Conservation (phyloP, 2,329 filamentous ascomycete species). For the Magnaporthiopsis incrustans region DNA sequence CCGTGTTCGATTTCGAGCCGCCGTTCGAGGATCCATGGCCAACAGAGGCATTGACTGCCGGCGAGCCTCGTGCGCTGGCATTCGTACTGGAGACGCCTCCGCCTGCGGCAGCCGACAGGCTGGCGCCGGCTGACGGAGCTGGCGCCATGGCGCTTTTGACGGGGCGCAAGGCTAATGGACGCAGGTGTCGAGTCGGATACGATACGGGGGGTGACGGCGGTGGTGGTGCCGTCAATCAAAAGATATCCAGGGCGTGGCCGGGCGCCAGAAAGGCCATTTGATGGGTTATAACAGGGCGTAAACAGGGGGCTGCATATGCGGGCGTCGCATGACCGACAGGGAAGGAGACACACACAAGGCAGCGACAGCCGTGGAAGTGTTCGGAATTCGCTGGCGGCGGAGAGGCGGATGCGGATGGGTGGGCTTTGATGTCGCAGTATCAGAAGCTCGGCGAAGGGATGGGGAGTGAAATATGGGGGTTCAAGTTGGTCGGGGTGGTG, state of each 20-base stretch:
- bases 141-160: conserved; percentile 3
- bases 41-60: conserved; percentile 30
- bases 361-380: neutral
- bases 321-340: neutral
- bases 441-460: neutral
- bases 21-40: conserved; percentile 23
- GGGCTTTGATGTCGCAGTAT: neutral
- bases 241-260: neutral
- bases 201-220: no score
- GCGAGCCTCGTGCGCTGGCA: conserved; percentile 45
- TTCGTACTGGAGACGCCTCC: conserved; percentile 25
- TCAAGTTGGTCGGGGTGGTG: neutral
- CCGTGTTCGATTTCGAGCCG: conserved; percentile 36
- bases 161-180: neutral
- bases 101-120: neutral
- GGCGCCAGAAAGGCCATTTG: neutral
- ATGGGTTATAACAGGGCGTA: neutral
- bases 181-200: neutral
- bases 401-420: neutral
- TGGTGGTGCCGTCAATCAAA: neutral
- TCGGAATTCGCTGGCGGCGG: neutral
- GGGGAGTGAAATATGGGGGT: neutral
- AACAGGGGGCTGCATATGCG: neutral
- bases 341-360: neutral
- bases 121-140: conserved; percentile 3